Conservation (phyloP, 352 stramenopile genomes). For the Phytophthora capsici region DNA sequence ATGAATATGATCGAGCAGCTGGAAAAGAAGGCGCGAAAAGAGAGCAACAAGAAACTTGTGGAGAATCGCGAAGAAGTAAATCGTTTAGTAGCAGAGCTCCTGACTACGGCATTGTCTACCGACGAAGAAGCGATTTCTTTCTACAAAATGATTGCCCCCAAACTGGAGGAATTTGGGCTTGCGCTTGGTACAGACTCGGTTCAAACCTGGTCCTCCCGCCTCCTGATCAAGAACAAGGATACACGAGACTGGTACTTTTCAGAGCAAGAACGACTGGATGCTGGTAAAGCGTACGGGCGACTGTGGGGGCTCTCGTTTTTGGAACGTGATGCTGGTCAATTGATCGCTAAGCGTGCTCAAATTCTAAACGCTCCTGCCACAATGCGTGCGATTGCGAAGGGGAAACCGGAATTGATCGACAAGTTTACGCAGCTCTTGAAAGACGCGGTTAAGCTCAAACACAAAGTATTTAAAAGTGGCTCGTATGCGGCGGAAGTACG, state of each 20-base stretch:
- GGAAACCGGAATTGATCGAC: conserved; percentile 85
- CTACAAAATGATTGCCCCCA: conserved; percentile 57
- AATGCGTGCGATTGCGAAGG: conserved; percentile 66
- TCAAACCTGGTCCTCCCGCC: conserved; percentile 83
- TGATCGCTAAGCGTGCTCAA: conserved; percentile 78
- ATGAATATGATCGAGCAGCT: conserved; percentile 91
- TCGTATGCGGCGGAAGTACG: conserved; percentile 64
- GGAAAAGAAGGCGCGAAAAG: conserved; percentile 85
- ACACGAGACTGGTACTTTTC: conserved; percentile 87
- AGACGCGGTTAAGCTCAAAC: conserved; percentile 86
- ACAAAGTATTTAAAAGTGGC: conserved; percentile 89
- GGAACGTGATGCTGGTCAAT: conserved; percentile 71
- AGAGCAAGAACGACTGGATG: conserved; percentile 80
- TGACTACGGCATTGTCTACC: conserved; percentile 52
- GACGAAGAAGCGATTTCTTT: conserved; percentile 81
- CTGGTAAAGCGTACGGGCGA: conserved; percentile 75
- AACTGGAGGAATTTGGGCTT: conserved; percentile 74
- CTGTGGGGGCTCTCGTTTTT: conserved; percentile 86
- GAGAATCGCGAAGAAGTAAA: conserved; percentile 75
- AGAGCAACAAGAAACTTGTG: conserved; percentile 90
- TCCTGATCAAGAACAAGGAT: conserved; percentile 91
- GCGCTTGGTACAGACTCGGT: conserved; percentile 68
- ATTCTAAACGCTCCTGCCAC: conserved; percentile 77
- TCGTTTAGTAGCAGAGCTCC: conserved; percentile 53
- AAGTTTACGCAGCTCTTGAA: conserved; percentile 89